Evolutionary conservation across 768 basidiomycete genomes (phyloP).

Genomic region (Daedaleopsis nitida): DNA sequence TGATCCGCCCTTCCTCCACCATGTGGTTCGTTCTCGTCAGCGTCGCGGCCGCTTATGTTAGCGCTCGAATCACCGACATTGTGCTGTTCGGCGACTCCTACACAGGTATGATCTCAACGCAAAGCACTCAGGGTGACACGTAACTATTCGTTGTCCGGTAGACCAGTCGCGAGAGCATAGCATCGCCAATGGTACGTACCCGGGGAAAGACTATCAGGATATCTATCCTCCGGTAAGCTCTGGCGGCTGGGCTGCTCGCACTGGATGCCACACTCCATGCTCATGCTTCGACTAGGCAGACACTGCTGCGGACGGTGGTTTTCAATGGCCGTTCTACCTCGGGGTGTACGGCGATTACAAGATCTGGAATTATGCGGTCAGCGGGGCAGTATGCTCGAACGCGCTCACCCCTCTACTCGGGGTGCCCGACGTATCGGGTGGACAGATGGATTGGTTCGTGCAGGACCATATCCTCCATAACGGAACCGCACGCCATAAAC

Average conservation of each 20-base stretch:
- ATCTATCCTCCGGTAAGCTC: conserved; percentile 1
- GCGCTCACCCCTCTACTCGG: conserved; percentile 57
- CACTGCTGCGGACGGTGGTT: conserved; percentile 37
- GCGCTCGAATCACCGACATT: too few relatives aligned
- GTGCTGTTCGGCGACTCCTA: too few relatives aligned
- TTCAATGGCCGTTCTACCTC: conserved; percentile 59
- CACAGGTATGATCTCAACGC: too few relatives aligned
- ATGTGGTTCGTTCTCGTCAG: too few relatives aligned
- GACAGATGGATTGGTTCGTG: conserved; percentile 39
- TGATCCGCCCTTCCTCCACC: too few relatives aligned
- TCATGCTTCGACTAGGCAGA: neutral
- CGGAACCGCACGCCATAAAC: conserved; percentile 41
- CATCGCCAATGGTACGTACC: neutral
- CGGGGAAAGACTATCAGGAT: neutral
- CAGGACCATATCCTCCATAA: conserved; percentile 41
- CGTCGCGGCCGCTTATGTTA: too few relatives aligned
- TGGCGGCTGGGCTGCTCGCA: too few relatives aligned
- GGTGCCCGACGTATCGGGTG: conserved; percentile 50
- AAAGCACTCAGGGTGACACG: too few relatives aligned
- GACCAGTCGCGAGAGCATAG: neutral
- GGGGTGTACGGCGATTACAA: conserved; percentile 50
- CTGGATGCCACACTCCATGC: neutral
- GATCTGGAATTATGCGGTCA: conserved; percentile 54
- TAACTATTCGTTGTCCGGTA: neutral
- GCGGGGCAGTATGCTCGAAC: conserved; percentile 65